Evolutionary conservation across 306 rosid species (phyloP), one percentile per base, ranked within the genome.

Genomic region (Dalbergia cultrata): DNA sequence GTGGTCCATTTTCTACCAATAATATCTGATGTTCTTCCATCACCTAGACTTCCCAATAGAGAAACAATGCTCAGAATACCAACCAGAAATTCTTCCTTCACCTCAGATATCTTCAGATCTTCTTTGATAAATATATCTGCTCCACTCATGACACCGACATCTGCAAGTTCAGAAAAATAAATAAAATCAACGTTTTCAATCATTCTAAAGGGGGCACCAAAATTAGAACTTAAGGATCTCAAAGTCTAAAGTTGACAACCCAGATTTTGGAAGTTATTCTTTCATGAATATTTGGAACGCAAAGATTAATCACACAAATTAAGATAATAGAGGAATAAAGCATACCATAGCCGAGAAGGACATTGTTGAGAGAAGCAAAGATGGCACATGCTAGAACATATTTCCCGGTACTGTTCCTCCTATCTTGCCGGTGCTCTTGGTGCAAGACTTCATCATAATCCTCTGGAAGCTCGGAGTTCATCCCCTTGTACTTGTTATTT

Each of bases 81-180:
- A 45, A 93, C 81, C 41, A 93, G 86, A 31, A 93, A 72, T 79
- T 90, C 96, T 75, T 79, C 89, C 79, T 93, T 90, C 59, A 90
- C 92, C 83, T 93, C 96, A 6, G 90, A 89, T 82, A 91, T 90
- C 81, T 93, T 93, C 18, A 93, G 82, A 83, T 93, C 96, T 81
- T 93, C 90, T 34, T 89, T 90, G 50, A 93, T 90, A 80, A 90
- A 90, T 83, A 90, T 85, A 70, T 90, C 85, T 62, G 97, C 96
- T 75, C 97, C 97, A 78, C 97, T 92, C 97, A 90, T 93, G 13
- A 93, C 97, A 53, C 97, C 97, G 5, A 93, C 96, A 73, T 93
- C 97, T 93, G 84, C 63, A 75, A 3, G 52, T 78, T 41, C 9
- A 67, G 44, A 80, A 47, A 73, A 21, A 9, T 56, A 75, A 63